Conservation (phyloP, 257 asterid species). For the Solanum etuberosum region DNA sequence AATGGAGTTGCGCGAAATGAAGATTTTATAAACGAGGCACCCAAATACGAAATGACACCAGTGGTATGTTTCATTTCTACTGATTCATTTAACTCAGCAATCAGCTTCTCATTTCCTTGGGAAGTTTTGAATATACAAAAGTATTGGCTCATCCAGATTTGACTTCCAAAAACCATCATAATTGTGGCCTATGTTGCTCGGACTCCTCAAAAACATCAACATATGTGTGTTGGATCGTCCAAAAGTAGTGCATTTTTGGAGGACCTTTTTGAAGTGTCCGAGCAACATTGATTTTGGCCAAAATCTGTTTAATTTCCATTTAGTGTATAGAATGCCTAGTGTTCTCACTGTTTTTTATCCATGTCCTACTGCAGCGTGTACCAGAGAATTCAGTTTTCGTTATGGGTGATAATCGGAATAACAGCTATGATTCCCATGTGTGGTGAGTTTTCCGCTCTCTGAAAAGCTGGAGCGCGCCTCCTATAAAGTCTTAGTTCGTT, state of each 20-base stretch:
- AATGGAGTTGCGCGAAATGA: conserved; percentile 1
- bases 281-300: not conserved
- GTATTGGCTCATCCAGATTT: not conserved
- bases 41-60: conserved; percentile 8
- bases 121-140: not conserved
- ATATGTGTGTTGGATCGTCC: not conserved
- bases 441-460: not conserved
- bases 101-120: not conserved
- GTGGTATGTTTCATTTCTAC: not conserved
- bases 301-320: not conserved
- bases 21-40: conserved; percentile 6
- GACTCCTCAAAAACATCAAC: not conserved
- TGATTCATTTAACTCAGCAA: not conserved
- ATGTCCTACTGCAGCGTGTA: not conserved
- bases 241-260: not conserved
- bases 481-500: not conserved
- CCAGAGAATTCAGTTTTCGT: conserved; percentile 10
- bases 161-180: not conserved
- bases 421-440: conserved; percentile 12
- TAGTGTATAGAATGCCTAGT: not conserved
- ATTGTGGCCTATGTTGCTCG: not conserved
- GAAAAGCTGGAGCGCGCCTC: not conserved
- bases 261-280: not conserved
- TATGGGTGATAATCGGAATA: conserved; percentile 15
- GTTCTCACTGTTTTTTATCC: not conserved